Evolutionary conservation across 2,329 filamentous ascomycete species (phyloP), one percentile per base, ranked within the genome.

Genomic region (Aplosporella prunicola): DNA sequence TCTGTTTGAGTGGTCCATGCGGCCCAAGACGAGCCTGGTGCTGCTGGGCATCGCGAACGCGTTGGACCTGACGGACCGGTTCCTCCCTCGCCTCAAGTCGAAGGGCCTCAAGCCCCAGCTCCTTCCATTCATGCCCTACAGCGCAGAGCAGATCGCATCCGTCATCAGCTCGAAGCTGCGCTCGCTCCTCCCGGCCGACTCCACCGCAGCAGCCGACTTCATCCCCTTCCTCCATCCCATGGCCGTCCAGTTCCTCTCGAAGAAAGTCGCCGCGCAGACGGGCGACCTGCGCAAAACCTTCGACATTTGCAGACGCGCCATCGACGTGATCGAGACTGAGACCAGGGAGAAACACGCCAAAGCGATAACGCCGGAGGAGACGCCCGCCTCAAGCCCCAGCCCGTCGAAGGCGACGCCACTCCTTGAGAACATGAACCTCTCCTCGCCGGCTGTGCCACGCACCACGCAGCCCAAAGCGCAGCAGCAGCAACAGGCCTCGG

Each of bases 41-140:
- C 68, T 98, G 13, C 75, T 98, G 33, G 91, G 91, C 32, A 94
- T 98, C 52, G 91, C 91, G 49, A 98, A 98, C 53, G 91, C 91
- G 4, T 70, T 98, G 37, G 91, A 98, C 56, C 68, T 98, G 40
- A 98, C 91, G 0, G 91, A 96, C 56, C 83, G 91, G 8, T 94
- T 95, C 50, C 71, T 98, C 14, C 91, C 91, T 33, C 82, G 89
- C 35, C 74, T 98, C 44, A 96, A 96, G 66, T 79, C 87, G 14
- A 84, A 87, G 51, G 93, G 93, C 50, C 68, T 98, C 45, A 93
- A 88, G 63, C 91, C 91, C 2, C 78, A 83, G 32, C 72, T 96
- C 3, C 74, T 98, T 2, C 84, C 89, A 0, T 96, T 98, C 56
- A 72, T 95, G 45, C 91, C 91, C 1, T 98, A 98, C 62, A 88